A percentile compares a stretch with the other conserved stretches of the same genome.
Conservation (phyloP, 768 basidiomycete species). For the Fomitopsis pulvina region DNA sequence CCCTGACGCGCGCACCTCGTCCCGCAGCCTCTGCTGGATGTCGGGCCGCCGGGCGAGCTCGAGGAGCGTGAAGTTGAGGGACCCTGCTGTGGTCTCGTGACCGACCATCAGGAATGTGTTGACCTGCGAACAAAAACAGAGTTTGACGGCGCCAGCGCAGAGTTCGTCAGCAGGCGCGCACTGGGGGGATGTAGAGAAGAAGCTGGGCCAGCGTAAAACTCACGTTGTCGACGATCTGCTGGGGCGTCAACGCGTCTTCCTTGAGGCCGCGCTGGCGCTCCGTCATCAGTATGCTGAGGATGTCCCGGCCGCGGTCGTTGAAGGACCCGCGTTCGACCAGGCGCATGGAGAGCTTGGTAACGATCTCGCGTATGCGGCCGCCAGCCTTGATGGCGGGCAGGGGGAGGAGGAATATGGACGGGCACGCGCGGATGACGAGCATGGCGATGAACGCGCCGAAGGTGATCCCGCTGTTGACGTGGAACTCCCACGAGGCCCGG, state of each 20-base stretch:
- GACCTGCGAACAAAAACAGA: slow-evolving; percentile 16
- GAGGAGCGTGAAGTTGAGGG: slow-evolving; percentile 31
- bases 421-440: slow-evolving; percentile 22
- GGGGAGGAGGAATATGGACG: slow-evolving; percentile 19
- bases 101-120: slow-evolving; percentile 34
- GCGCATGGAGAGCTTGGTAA: slow-evolving; percentile 17
- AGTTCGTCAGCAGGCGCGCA: background rate
- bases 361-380: slow-evolving; percentile 21
- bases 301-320: slow-evolving; percentile 15
- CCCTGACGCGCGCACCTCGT: slow-evolving; percentile 27
- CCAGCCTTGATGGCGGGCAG: slow-evolving; percentile 21
- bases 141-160: background rate
- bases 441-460: slow-evolving; percentile 17
- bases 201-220: slow-evolving; percentile 1
- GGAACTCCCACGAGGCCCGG: slow-evolving; percentile 19
- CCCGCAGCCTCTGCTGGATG: slow-evolving; percentile 31
- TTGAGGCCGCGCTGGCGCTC: slow-evolving; percentile 1
- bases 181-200: background rate
- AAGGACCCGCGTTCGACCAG: slow-evolving; percentile 13
- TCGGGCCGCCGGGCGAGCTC: slow-evolving; percentile 32
- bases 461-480: slow-evolving; percentile 17
- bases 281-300: slow-evolving; percentile 16
- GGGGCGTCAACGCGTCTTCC: slow-evolving; percentile 9
- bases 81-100: slow-evolving; percentile 35
- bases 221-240: slow-evolving; percentile 20